A percentile compares a stretch with the other conserved stretches of the same genome.
These are phyloP conservation scores for Strigomonas culicis DNA, from an alignment of 208 protist species.

Conservation along the genomic window DNA sequence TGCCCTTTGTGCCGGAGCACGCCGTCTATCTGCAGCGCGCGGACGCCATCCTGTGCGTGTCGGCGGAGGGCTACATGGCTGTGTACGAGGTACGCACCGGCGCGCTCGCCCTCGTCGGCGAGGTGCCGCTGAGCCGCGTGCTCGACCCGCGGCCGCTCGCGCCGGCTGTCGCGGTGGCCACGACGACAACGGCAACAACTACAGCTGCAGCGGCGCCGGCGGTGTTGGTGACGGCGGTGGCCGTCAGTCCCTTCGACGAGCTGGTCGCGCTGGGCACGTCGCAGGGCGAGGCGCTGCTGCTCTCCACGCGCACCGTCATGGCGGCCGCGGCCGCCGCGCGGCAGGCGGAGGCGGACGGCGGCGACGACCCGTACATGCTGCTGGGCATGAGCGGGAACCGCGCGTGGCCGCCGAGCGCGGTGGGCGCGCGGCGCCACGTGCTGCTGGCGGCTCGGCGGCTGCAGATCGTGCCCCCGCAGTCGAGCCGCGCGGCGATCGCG, in stretches of 20 bases:
- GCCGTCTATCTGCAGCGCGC: constrained; percentile 52
- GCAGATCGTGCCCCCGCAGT: constrained; percentile 33
- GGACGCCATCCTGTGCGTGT: constrained; percentile 61
- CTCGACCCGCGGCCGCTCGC: neutral
- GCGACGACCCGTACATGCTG: constrained; percentile 25
- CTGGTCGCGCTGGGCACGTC: constrained; percentile 72
- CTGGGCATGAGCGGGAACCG: neutral
- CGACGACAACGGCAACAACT: neutral
- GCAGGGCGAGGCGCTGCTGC: constrained; percentile 48
- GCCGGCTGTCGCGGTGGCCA: neutral
- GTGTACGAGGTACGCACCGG: constrained; percentile 56
- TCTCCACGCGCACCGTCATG: constrained; percentile 33
- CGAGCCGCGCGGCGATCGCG: constrained; percentile 28
- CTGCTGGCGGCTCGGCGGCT: constrained; percentile 33
- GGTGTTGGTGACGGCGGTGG: constrained; percentile 38
- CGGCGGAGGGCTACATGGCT: constrained; percentile 45
- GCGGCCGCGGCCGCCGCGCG: constrained; percentile 15
- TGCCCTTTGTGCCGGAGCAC: constrained; percentile 74
- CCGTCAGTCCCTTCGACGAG: constrained; percentile 60
- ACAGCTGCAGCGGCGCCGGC: neutral
- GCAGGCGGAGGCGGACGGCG: constrained; percentile 20
- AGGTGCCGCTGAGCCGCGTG: constrained; percentile 14
- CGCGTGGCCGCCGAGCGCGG: neutral
- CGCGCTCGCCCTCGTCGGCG: constrained; percentile 35
- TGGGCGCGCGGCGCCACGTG: constrained; percentile 11